Evolutionary conservation across 768 basidiomycete genomes (phyloP), one percentile per base, ranked within the genome.

Genomic region (Hirschioporus abietinus): DNA sequence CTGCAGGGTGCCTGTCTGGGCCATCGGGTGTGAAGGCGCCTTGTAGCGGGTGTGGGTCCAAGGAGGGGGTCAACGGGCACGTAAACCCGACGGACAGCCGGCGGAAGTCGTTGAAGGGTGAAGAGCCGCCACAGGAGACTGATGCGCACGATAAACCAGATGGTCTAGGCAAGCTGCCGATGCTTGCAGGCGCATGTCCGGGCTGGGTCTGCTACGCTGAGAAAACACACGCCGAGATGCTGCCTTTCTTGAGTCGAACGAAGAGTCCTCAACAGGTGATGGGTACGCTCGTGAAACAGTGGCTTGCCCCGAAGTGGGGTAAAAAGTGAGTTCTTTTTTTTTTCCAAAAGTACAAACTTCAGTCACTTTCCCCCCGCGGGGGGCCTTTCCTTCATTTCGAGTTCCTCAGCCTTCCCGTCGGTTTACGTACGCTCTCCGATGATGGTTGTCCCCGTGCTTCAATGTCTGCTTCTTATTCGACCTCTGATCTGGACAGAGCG

Each of bases 181-280:
- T 99, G 88, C 80, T 99, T 26, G 90, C 95, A 4, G 95, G 94
- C 71, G 94, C 97, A 18, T 99, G 97, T 78, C 97, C 97, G 0
- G 97, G 97, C 18, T 99, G 97, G 97, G 91, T 99, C 66, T 99
- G 97, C 75, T 99, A 99, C 76, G 96, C 95, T 20, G 97, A 99
- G 78, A 99, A 99, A 81, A 89, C 96, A 0, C 96, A 97, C 72
- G 83, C 89, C 2, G 95, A 96, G 75, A 90, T 99, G 84, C 75
- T 99, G 24, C 95, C 95, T 5, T 95, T 94, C 72, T 90, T 99
- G 65, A 86, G 92, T 64, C 81, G 79, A 42, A 92, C 91, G 63
- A 94, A 96, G 81, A 96, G 95, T 74, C 92, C 95, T 27, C 96
- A 98, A 74, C 95, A 94, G 72, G 82, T 95, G 63, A 95, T 96